Evolutionary conservation across 345 rosid species (phyloP).

Genomic region (Arabis alpina): DNA sequence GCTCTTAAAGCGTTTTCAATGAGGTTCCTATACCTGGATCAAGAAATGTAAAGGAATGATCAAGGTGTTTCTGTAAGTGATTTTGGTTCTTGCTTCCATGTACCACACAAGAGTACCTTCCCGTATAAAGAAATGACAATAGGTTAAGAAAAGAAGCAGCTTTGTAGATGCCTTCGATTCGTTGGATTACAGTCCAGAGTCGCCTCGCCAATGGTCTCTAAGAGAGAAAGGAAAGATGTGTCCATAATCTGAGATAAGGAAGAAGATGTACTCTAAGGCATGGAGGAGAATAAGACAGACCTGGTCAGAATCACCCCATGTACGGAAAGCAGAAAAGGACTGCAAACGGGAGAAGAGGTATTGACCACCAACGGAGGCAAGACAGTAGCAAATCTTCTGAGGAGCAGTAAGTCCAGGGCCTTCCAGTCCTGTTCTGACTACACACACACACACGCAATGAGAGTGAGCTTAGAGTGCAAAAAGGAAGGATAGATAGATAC

Average conservation of each 20-base stretch:
- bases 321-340: constrained; percentile 92
- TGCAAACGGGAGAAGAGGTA: constrained; percentile 89
- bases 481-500: constrained; percentile 40
- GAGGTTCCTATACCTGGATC: constrained; percentile 85
- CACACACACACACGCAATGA: too few relatives aligned
- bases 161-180: constrained; percentile 83
- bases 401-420: constrained; percentile 88
- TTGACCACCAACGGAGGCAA: constrained; percentile 94
- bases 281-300: constrained; percentile 36
- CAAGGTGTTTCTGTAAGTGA: constrained; percentile 19
- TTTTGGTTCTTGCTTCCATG: not conserved
- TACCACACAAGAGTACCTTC: constrained; percentile 57
- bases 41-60: constrained; percentile 19
- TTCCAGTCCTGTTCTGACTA: constrained; percentile 95
- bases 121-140: constrained; percentile 83
- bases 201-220: constrained; percentile 89
- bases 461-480: not conserved
- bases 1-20: constrained; percentile 88
- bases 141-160: constrained; percentile 92
- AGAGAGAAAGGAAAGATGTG: constrained; percentile 5
- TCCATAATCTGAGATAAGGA: not conserved
- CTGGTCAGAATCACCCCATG: constrained; percentile 99
- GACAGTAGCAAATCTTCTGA: constrained; percentile 91
- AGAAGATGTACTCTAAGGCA: too few relatives aligned
- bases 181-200: constrained; percentile 79